Conservation (phyloP, 2,329 filamentous ascomycete species). For the Tympanopsis confertula region DNA sequence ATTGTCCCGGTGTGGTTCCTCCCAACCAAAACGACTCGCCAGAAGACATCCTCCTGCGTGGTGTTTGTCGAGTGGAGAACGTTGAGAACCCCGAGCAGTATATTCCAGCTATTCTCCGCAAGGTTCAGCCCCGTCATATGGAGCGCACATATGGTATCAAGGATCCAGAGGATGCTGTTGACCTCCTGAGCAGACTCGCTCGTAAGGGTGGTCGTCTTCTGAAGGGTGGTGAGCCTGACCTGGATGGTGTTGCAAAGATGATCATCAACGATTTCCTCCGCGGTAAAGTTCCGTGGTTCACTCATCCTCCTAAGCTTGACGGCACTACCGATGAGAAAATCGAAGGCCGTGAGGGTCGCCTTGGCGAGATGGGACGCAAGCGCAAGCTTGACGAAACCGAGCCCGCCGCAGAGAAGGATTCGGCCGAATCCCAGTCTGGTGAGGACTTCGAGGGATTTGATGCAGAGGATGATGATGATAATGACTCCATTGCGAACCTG, state of each 20-base stretch:
- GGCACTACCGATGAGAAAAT: slow-evolving; percentile 37
- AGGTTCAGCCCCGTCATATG: slow-evolving; percentile 76
- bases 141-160: slow-evolving; percentile 86
- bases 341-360: slow-evolving; percentile 63
- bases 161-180: slow-evolving; percentile 63
- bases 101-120: slow-evolving; percentile 68
- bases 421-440: slow-evolving; percentile 9
- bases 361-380: slow-evolving; percentile 81
- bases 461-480: slow-evolving; percentile 20
- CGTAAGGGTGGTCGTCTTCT: slow-evolving; percentile 77
- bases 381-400: slow-evolving; percentile 47
- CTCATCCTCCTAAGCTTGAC: slow-evolving; percentile 56
- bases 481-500: slow-evolving; percentile 8
- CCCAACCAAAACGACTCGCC: slow-evolving; percentile 75
- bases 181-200: slow-evolving; percentile 79
- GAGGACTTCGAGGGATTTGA: slow-evolving; percentile 36
- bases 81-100: slow-evolving; percentile 96
- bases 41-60: slow-evolving; percentile 77
- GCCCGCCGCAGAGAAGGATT: not conserved
- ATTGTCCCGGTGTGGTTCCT: slow-evolving; percentile 92
- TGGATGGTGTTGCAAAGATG: slow-evolving; percentile 93
- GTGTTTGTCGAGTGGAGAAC: slow-evolving; percentile 88
- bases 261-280: slow-evolving; percentile 91
- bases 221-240: slow-evolving; percentile 85
- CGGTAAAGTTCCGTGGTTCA: slow-evolving; percentile 95